phyloP scores from a whole-genome alignment of 345 rosid genomes.

The Gossypium thurberi region DNA sequence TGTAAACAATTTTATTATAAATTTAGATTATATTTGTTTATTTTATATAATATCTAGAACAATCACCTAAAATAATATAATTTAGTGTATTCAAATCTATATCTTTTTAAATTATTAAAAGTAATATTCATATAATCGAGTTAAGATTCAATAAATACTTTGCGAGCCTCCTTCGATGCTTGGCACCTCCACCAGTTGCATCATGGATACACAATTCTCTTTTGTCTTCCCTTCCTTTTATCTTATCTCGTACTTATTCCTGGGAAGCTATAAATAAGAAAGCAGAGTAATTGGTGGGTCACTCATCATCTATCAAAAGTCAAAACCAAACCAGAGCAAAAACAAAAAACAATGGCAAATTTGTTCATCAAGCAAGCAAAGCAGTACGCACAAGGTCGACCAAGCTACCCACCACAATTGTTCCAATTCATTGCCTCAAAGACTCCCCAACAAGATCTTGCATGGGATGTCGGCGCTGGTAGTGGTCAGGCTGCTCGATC shows the following conservation, averaged over 20 bases:
- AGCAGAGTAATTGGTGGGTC: neutral
- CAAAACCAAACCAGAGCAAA: neutral
- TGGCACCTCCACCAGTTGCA: too few relatives aligned
- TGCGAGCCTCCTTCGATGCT: too few relatives aligned
- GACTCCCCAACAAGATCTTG: conserved; percentile 58
- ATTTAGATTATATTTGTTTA: too few relatives aligned
- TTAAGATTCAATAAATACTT: too few relatives aligned
- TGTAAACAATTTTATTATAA: too few relatives aligned
- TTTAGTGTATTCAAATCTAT: rapidly evolving
- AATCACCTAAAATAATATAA: rapidly evolving
- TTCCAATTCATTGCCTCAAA: conserved; percentile 70
- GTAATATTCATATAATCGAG: too few relatives aligned
- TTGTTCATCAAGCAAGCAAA: conserved; percentile 71
- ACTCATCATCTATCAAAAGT: neutral
- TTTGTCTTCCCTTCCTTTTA: too few relatives aligned
- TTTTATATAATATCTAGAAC: too few relatives aligned
- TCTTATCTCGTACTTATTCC: neutral
- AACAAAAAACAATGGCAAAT: conserved; percentile 41
- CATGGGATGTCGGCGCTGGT: conserved; percentile 89
- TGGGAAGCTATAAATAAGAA: neutral
- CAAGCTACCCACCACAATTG: conserved; percentile 57
- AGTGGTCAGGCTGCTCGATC: conserved; percentile 76
- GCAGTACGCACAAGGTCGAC: conserved; percentile 57
- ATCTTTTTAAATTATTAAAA: rapidly evolving
- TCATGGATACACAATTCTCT: too few relatives aligned